phyloP scores from a whole-genome alignment of 2,329 filamentous ascomycete genomes.

The Ophiocordyceps camponoti-leonardi region DNA sequence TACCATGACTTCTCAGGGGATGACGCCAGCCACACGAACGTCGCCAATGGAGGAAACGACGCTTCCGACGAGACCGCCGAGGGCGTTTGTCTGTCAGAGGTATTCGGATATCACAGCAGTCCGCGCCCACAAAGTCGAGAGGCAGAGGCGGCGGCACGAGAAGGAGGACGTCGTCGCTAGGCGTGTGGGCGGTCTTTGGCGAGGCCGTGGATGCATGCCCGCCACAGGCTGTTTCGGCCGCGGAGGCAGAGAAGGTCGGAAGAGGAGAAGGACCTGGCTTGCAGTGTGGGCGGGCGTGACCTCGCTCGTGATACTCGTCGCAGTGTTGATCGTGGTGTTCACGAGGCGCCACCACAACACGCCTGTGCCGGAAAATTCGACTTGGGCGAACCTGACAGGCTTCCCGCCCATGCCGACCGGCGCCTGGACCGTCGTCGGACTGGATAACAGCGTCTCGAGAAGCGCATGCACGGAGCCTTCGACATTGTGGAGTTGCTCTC shows the following conservation, averaged over 20 bases:
- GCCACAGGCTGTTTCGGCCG: conserved; percentile 48
- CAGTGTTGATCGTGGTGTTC: conserved; percentile 42
- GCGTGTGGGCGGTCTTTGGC: conserved; percentile 44
- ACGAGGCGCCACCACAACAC: conserved; percentile 8
- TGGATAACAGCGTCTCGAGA: conserved; percentile 46
- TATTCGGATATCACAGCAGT: conserved; percentile 23
- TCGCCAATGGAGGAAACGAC: conserved; percentile 5
- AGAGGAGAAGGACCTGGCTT: conserved; percentile 42
- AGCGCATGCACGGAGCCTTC: conserved; percentile 54
- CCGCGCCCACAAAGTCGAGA: conserved; percentile 27
- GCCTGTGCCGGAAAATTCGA: conserved; percentile 17
- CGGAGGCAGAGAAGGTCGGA: conserved; percentile 43
- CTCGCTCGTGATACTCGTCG: conserved; percentile 34
- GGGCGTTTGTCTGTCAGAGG: conserved; percentile 27
- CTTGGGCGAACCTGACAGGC: conserved; percentile 71
- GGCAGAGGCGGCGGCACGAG: conserved; percentile 37
- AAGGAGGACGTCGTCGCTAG: conserved; percentile 46
- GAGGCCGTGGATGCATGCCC: conserved; percentile 45
- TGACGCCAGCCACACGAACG: conserved; percentile 20
- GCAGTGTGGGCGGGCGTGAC: conserved; percentile 32
- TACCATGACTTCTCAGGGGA: conserved; percentile 45
- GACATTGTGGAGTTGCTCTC: conserved; percentile 70
- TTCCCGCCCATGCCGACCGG: conserved; percentile 81
- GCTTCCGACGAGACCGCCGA: conserved; percentile 25
- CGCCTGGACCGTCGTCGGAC: conserved; percentile 58